Evolutionary conservation across 805 yeast genomes (phyloP), one percentile per base, ranked within the genome.

Genomic region (Suhomyces faveliae): DNA sequence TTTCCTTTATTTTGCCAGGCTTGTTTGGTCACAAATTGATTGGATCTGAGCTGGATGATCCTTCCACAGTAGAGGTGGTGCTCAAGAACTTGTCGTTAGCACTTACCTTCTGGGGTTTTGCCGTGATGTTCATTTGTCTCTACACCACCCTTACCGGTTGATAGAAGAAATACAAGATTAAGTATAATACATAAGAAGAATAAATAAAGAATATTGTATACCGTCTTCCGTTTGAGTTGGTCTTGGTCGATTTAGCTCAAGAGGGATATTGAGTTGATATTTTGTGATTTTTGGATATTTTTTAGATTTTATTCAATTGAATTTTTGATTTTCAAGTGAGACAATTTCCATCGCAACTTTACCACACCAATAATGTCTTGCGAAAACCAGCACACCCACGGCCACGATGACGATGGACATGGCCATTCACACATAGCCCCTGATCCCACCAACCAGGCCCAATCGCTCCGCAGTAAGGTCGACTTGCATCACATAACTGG

Each of bases 1-100:
- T 91, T 44, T 89, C 96, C 10, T 90, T 90, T 61, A 89, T 89
- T 23, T 73, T 90, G 41, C 97, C 97, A 0, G 97, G 97, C 0
- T 69, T 89, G 19, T 89, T 90, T 61, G 96, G 92, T 3, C 89
- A 79, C 67, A 83, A 79, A 56, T 72, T 90, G 50, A 78, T 87
- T 46, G 85, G 81, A n/a, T 67, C 79, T 4, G 77, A 73, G 25
- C 49, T 58, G 30, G 56, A 49, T 44, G 54, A 53, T 27, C 57
- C 58, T 41, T 46, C 70, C n/a, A 51, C 39, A 21, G 57, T 62
- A 11, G 76, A 74, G 19, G 52, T 44, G 17, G 22, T 62, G 5
- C 60, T 78, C 46, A 78, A 77, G 55, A 63, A 61, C 44, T 68
- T 74, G n/a, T 81, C 89, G 19, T 62, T 85, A 50, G 70, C 67